Conservation (phyloP, 2,329 filamentous ascomycete genomes). For the Penicillium polonicum region DNA sequence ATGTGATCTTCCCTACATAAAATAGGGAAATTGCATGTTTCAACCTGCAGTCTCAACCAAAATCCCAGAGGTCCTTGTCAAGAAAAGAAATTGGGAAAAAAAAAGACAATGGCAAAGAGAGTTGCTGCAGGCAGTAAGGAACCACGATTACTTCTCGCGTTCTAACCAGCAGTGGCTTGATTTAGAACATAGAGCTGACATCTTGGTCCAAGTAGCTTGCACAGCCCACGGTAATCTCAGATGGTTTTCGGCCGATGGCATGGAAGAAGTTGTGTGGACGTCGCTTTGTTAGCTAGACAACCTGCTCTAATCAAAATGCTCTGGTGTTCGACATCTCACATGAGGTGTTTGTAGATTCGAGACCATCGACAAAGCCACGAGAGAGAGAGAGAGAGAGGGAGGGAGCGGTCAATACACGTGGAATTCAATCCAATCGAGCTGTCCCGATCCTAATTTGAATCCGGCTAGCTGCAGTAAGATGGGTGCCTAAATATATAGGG, state of each 20-base stretch:
- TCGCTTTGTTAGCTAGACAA: background rate
- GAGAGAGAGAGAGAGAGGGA: background rate
- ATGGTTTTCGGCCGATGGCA: background rate
- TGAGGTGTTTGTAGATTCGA: background rate
- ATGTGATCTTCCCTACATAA: background rate
- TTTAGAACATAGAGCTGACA: background rate
- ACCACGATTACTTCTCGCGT: background rate
- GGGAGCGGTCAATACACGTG: background rate
- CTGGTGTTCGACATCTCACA: background rate
- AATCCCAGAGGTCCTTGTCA: background rate
- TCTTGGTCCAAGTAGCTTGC: background rate
- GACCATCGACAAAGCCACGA: background rate
- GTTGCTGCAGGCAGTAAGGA: background rate
- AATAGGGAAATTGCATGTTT: background rate
- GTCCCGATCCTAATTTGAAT: background rate
- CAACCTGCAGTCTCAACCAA: background rate
- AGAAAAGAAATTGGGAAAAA: background rate
- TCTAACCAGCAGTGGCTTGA: background rate
- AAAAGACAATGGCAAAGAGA: background rate
- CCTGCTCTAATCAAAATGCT: background rate
- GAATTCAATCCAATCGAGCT: background rate
- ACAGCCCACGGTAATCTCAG: background rate
- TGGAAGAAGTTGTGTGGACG: background rate
- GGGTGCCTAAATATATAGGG: background rate
- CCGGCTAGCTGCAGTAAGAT: background rate